Conservation (phyloP, 2,329 filamentous ascomycete species). For the Pezicula radicicola region DNA sequence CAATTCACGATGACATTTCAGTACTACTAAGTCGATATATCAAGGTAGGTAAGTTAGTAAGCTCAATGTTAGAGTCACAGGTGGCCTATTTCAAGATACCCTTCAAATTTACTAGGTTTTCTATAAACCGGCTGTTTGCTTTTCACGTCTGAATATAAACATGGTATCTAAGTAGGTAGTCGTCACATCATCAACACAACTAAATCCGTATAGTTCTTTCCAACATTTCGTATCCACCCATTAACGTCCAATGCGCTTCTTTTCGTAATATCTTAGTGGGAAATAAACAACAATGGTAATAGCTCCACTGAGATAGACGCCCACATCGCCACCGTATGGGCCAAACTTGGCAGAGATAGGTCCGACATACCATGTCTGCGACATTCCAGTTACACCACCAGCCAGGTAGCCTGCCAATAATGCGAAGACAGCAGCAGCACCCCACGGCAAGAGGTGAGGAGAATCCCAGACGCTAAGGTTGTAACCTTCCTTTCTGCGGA, state of each 20-base stretch:
- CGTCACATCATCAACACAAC: not conserved
- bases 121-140: no score
- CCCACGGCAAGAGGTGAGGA: conserved; percentile 22
- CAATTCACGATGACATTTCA: no score
- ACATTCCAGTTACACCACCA: conserved; percentile 27
- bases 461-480: conserved; percentile 25
- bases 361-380: conserved; percentile 27
- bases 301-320: conserved; percentile 21
- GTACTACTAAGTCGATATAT: no score
- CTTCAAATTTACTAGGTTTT: no score
- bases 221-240: not conserved
- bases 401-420: conserved; percentile 24
- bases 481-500: conserved; percentile 22
- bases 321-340: conserved; percentile 25
- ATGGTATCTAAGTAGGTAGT: not conserved
- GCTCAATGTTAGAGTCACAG: no score
- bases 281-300: conserved; percentile 25
- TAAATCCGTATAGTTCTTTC: not conserved
- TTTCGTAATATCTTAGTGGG: conserved; percentile 23
- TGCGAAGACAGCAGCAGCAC: conserved; percentile 23
- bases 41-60: no score
- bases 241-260: conserved; percentile 21
- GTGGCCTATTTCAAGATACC: no score
- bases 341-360: conserved; percentile 26
- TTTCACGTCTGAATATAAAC: no score